Base-by-base conservation (phyloP, 1,284 basidiomycete genomes). In the Flammula alnicola region DNA sequence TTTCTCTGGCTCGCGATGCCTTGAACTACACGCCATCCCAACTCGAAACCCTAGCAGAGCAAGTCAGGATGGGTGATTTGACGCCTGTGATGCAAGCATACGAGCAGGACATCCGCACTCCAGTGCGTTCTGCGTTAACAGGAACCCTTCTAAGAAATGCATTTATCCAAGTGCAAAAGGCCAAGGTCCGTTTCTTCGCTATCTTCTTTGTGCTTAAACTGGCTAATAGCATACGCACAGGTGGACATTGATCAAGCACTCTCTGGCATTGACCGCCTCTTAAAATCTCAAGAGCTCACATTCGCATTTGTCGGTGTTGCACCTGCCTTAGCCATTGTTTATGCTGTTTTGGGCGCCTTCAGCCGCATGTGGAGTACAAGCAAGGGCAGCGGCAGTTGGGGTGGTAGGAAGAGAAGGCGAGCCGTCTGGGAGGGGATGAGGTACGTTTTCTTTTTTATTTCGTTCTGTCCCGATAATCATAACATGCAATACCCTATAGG, bases 261-360 rank as follows among this genome's bases (percentile, higher is more conserved):
- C 62, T 72, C 84, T 46, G 86, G 92, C 43, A 90, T 98, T 57
- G 96, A 99, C 71, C 93, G 90, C 64, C 77, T 99, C 43, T 84
- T 99, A 55, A 92, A 89, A 61, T 95, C 92, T 2, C 96, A 99
- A 70, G 93, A 98, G 67, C 78, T 99, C 25, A 97, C 97, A 1
- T 98, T 99, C 62, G 96, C 92, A 1, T 98, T 98, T 57, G 95
- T 98, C 50, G 96, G 96, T 57, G 89, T 99, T 10, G 95, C 96
- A 0, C 95, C 95, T 1, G 88, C 91, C 0, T 72, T 98, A 14
- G 83, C 87, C 1, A 76, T 98, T 35, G 79, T 95, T 3, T 95
- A 95, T 60, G 76, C 87, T 1, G 57, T 81, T 6, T 76, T 78
- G 8, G 80, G 80, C 4, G 85, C 80, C 66, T 31, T 87, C 8